Evolutionary conservation across 352 stramenopile species (phyloP), one percentile per base, ranked within the genome.

Genomic region (Globisporangium sylvaticum): DNA sequence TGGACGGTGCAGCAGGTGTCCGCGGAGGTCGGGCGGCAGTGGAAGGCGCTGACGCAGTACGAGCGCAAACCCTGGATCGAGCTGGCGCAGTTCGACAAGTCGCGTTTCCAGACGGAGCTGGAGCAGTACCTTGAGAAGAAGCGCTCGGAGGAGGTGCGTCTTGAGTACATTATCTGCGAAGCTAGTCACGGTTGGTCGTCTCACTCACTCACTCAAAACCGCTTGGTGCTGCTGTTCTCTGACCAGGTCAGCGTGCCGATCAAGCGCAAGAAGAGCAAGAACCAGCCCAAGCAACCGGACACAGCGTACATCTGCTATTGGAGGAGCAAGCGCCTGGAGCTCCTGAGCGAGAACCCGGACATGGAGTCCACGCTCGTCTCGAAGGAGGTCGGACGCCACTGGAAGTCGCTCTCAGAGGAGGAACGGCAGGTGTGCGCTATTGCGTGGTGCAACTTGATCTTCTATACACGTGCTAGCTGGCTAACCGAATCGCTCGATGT

Each of bases 221-320:
- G 9, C 31, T 6, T 46, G 37, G 3, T 46, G 37, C 34, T 15
- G 15, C 37, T 48, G 15, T 22, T 48, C 1, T 9, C 39, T 48
- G 39, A 48, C 39, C 39, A 48, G 39, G 31, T 66, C 6, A 39
- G n/a, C 25, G 32, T 67, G n/a, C 68, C 71, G 5, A 58, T 62
- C 34, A 80, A 77, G 65, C 72, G 73, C 18, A 76, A 72, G 65
- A 85, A 86, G 60, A 58, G 70, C 14, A 55, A 66, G 20, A 79
- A 78, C 58, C 68, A 85, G 37, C 79, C 79, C 15, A 78, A 79
- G 12, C 79, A 81, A 44, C 79, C 79, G 4, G 79, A 90, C 56
- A 87, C 81, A 18, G 78, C 81, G 3, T 90, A 90, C 56, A 88
- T 83, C 57, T 90, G 75, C 66, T 90, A 86, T 60, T 90, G 78